A percentile compares a stretch with the other conserved stretches of the same genome.
phyloP scores from a whole-genome alignment of 495 filamentous ascomycete species.

The Coniosporium apollinis region DNA sequence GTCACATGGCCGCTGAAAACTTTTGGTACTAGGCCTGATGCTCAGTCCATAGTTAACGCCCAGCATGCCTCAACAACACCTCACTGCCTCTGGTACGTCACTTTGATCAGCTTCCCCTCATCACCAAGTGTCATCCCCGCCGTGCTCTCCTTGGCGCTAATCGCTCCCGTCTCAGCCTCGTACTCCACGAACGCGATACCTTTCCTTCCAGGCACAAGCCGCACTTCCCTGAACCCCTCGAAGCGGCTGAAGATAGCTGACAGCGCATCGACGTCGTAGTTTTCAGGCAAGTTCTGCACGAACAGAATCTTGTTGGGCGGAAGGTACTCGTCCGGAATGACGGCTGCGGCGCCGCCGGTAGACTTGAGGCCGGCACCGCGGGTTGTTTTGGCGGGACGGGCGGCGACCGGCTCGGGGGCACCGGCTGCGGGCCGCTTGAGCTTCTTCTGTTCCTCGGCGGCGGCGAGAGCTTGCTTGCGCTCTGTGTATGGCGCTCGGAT shows the following conservation, averaged over 20 bases:
- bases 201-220: constrained; percentile 68
- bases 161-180: constrained; percentile 74
- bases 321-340: constrained; percentile 91
- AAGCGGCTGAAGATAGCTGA: constrained; percentile 71
- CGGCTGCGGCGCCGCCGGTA: constrained; percentile 46
- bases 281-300: constrained; percentile 80
- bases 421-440: constrained; percentile 55
- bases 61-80: too few relatives aligned
- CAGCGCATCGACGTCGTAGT: constrained; percentile 64
- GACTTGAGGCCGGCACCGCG: constrained; percentile 72
- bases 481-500: too few relatives aligned
- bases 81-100: constrained; percentile 70
- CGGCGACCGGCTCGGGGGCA: constrained; percentile 30
- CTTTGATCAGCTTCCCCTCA: constrained; percentile 39
- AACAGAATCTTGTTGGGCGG: constrained; percentile 98
- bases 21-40: too few relatives aligned
- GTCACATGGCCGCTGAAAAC: too few relatives aligned
- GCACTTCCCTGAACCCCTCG: constrained; percentile 87
- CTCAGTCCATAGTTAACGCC: too few relatives aligned
- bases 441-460: constrained; percentile 65
- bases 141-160: constrained; percentile 87
- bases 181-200: constrained; percentile 97
- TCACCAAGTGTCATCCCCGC: constrained; percentile 75
- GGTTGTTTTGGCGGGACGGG: constrained; percentile 53
- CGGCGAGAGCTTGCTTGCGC: constrained; percentile 76